Percentiles rank a stretch among this genome's conserved stretches.
These are phyloP conservation scores for Rasamsonia emersonii DNA, from an alignment of 2,329 filamentous ascomycete genomes.

Conservation along the genomic window DNA sequence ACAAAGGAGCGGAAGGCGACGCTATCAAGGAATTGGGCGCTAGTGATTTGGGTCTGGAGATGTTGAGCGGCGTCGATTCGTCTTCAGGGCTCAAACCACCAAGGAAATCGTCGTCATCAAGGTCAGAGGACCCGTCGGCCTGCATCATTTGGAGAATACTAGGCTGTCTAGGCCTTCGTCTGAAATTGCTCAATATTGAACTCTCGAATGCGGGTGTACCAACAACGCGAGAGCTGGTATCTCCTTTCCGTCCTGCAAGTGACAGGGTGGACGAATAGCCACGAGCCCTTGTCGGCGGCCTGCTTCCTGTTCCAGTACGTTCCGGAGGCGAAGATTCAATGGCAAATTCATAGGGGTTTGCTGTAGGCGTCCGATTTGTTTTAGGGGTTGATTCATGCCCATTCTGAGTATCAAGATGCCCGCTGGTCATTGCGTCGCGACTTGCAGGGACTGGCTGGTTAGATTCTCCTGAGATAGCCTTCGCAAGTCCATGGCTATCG, in stretches of 20 bases:
- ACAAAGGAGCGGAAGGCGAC: constrained; percentile 15
- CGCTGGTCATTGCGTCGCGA: no score
- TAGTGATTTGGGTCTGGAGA: constrained; percentile 25
- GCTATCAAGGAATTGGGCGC: constrained; percentile 13
- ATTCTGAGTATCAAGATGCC: constrained; percentile 5
- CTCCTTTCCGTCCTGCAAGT: constrained; percentile 28
- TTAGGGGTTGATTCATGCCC: constrained; percentile 14
- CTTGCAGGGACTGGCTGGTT: no score
- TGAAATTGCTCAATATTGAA: constrained; percentile 37
- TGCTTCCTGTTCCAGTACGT: constrained; percentile 23
- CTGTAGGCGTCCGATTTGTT: constrained; percentile 23
- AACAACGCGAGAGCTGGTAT: constrained; percentile 24
- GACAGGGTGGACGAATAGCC: constrained; percentile 33
- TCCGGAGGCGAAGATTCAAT: constrained; percentile 29
- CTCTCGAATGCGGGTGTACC: constrained; percentile 35
- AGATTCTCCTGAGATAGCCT: neutral
- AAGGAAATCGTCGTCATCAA: constrained; percentile 33
- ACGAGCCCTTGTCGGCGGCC: constrained; percentile 28
- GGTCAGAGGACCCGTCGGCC: constrained; percentile 28
- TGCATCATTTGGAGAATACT: constrained; percentile 39
- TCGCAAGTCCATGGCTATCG: constrained; percentile 12
- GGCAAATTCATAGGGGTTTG: constrained; percentile 23
- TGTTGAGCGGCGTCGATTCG: constrained; percentile 36
- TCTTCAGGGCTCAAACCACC: constrained; percentile 36
- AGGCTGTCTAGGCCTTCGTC: constrained; percentile 34